These are phyloP conservation scores for Halophytophthora polymorphica DNA, from an alignment of 352 stramenopile species.

Conservation along the genomic window DNA sequence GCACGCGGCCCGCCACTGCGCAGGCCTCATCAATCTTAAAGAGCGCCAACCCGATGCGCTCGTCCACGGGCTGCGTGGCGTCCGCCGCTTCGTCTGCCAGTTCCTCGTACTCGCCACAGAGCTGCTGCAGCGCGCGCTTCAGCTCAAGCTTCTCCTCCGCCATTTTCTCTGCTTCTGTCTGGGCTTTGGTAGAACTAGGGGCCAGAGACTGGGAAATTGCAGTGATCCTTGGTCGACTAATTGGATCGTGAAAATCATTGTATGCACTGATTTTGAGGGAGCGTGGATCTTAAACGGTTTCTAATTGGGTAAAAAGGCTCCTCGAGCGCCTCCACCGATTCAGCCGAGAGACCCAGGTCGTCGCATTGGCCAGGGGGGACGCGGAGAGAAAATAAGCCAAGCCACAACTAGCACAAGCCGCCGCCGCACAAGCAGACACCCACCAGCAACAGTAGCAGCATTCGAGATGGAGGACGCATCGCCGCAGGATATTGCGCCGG, in stretches of 20 bases:
- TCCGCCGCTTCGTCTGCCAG: slow-evolving; percentile 60
- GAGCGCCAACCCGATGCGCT: slow-evolving; percentile 69
- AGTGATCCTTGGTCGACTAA: slow-evolving; percentile 2
- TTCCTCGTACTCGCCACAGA: slow-evolving; percentile 72
- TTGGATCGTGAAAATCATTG: no score
- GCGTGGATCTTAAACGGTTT: no score
- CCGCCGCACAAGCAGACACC: slow-evolving; percentile 12
- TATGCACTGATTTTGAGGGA: no score
- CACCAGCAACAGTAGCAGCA: no score
- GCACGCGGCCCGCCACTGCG: slow-evolving; percentile 44
- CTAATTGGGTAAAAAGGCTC: no score
- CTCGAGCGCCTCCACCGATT: no score
- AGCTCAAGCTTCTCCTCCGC: slow-evolving; percentile 21
- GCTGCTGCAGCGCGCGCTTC: slow-evolving; percentile 45
- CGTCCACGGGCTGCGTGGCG: slow-evolving; percentile 51
- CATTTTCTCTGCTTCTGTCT: slow-evolving; percentile 3
- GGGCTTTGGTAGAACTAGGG: no score
- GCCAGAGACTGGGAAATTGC: no score
- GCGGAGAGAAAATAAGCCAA: no score
- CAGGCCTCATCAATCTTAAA: slow-evolving; percentile 84
- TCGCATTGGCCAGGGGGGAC: no score
- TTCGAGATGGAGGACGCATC: slow-evolving; percentile 17
- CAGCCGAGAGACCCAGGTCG: no score
- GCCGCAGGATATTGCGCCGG: slow-evolving; percentile 55
- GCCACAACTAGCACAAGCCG: no score